Conservation (phyloP, 2,329 filamentous ascomycete species). For the Blastomyces silverae region DNA sequence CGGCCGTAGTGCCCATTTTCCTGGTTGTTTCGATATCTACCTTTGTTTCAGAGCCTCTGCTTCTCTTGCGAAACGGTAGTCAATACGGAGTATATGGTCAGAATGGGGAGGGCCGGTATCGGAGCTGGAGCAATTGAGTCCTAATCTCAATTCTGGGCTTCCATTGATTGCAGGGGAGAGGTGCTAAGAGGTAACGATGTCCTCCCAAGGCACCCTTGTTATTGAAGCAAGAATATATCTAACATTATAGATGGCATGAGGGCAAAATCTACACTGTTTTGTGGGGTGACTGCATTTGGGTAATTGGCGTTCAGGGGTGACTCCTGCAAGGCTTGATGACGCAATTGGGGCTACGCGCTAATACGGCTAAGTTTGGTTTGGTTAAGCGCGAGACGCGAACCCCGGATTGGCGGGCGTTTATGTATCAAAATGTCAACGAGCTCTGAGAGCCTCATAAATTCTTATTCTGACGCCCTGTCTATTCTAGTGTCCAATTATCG, state of each 20-base stretch:
- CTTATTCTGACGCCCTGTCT: not conserved
- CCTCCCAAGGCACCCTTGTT: not conserved
- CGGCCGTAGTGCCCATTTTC: not conserved
- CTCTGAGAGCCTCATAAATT: too few relatives aligned
- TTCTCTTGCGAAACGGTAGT: not conserved
- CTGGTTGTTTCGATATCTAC: not conserved
- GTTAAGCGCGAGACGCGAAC: slow-evolving; percentile 1
- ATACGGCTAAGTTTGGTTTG: too few relatives aligned
- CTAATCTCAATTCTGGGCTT: not conserved
- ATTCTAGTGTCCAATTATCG: not conserved
- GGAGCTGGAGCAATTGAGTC: not conserved
- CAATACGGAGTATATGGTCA: not conserved
- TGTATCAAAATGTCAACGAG: too few relatives aligned
- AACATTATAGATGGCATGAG: not conserved
- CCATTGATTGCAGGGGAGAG: not conserved
- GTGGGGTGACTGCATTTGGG: not conserved
- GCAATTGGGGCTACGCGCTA: not conserved
- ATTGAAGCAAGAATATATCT: not conserved
- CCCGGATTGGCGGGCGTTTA: too few relatives aligned
- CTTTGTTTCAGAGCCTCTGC: too few relatives aligned
- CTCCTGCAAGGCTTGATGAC: not conserved
- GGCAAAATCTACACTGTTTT: not conserved
- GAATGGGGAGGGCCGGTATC: not conserved
- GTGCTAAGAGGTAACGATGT: not conserved
- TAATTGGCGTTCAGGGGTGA: not conserved